A percentile compares a stretch with the other conserved stretches of the same genome.
Evolutionary conservation across 495 filamentous ascomycete species (phyloP).

Genomic region (Xylaria intraflava): DNA sequence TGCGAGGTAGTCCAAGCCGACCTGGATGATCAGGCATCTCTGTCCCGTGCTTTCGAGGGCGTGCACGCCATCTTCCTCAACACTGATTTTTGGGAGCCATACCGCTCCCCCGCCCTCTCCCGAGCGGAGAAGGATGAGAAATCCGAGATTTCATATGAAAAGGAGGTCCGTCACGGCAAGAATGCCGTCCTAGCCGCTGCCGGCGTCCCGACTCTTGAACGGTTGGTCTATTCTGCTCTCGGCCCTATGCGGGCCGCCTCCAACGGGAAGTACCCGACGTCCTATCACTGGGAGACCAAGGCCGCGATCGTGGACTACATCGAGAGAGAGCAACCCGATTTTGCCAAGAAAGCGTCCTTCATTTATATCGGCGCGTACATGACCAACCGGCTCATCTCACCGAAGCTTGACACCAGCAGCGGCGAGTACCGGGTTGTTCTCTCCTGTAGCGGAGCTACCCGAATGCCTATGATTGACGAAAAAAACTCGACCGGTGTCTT

Average conservation of each 20-base stretch:
- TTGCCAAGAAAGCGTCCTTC: constrained; percentile 27
- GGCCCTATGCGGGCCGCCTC: constrained; percentile 28
- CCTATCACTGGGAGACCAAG: constrained; percentile 37
- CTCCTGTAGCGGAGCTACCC: constrained; percentile 17
- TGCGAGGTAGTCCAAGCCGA: constrained; percentile 25
- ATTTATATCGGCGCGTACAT: constrained; percentile 31
- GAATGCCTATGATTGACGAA: constrained; percentile 36
- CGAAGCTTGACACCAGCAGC: constrained; percentile 20
- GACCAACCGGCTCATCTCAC: constrained; percentile 23
- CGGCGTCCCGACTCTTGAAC: constrained; percentile 35
- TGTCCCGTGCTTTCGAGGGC: constrained; percentile 11
- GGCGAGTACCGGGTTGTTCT: constrained; percentile 25
- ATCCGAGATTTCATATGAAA: constrained; percentile 32
- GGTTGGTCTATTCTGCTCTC: constrained; percentile 35
- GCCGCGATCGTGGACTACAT: constrained; percentile 35
- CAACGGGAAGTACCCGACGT: constrained; percentile 32
- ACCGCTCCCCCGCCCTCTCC: neutral
- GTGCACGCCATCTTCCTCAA: constrained; percentile 17
- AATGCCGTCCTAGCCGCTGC: constrained; percentile 34
- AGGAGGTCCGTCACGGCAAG: constrained; percentile 32
- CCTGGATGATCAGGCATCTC: neutral
- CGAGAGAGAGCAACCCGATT: constrained; percentile 16
- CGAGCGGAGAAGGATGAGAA: constrained; percentile 16
- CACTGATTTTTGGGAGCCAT: constrained; percentile 19
- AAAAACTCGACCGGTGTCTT: constrained; percentile 34